These are phyloP conservation scores for Setaria italica DNA, from an alignment of 202 grass and related monocot genomes.

Conservation along the genomic window DNA sequence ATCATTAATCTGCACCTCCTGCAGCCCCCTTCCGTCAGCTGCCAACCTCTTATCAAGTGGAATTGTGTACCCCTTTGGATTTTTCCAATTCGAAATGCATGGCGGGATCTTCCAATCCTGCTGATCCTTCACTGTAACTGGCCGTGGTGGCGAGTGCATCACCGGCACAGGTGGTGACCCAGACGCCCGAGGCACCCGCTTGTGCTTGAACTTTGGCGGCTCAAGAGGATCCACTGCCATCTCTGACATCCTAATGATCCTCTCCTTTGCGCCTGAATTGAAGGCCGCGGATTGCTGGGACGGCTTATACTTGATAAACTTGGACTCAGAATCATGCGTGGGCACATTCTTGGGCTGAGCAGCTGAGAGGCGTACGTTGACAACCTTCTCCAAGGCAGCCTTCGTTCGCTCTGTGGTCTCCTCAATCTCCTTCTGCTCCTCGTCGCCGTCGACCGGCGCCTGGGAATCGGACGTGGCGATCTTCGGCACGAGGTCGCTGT, in stretches of 20 bases:
- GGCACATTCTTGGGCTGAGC: slow-evolving; percentile 96
- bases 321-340: slow-evolving; percentile 73
- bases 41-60: slow-evolving; percentile 90
- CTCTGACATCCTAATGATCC: slow-evolving; percentile 88
- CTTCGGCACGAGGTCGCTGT: slow-evolving; percentile 91
- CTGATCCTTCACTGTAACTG: slow-evolving; percentile 90
- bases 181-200: slow-evolving; percentile 73
- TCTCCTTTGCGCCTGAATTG: slow-evolving; percentile 94
- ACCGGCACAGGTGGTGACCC: slow-evolving; percentile 88
- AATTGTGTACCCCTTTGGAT: slow-evolving; percentile 94
- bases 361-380: slow-evolving; percentile 79
- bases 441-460: slow-evolving; percentile 51
- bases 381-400: slow-evolving; percentile 80
- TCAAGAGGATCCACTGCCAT: slow-evolving; percentile 83
- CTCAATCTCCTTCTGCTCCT: slow-evolving; percentile 76
- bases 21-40: slow-evolving; percentile 82
- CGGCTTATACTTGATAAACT: slow-evolving; percentile 98
- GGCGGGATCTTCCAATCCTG: slow-evolving; percentile 98
- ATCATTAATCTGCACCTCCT: slow-evolving; percentile 97
- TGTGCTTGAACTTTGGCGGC: slow-evolving; percentile 96
- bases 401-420: slow-evolving; percentile 79
- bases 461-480: slow-evolving; percentile 49
- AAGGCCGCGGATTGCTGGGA: slow-evolving; percentile 90
- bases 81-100: slow-evolving; percentile 97
- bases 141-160: slow-evolving; percentile 85